These are phyloP conservation scores for Fusarium penzigii DNA, from an alignment of 2,329 filamentous ascomycete species.

Conservation along the genomic window DNA sequence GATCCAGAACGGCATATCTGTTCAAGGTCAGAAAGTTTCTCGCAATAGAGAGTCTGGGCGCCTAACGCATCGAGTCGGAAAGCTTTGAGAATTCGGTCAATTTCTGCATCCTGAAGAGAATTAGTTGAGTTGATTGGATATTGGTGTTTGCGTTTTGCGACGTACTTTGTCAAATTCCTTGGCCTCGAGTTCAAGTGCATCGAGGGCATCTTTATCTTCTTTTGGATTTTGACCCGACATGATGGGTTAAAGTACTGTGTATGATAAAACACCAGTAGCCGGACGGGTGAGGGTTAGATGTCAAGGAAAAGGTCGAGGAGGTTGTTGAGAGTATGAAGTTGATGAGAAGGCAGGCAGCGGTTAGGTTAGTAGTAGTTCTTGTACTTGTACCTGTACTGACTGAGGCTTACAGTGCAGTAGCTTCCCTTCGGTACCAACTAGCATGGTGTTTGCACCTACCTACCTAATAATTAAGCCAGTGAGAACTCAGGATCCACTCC, in stretches of 20 bases:
- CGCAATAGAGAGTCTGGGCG: not conserved
- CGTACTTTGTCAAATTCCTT: conserved; percentile 88
- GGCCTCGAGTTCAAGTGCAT: conserved; percentile 78
- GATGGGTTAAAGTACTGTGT: conserved; percentile 1
- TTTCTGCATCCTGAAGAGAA: conserved; percentile 76
- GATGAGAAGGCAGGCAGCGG: not conserved
- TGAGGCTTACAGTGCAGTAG: not conserved
- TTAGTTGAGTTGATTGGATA: conserved; percentile 19
- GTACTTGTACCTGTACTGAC: not conserved
- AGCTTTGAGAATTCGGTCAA: conserved; percentile 87
- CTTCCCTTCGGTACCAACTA: too few species aligned
- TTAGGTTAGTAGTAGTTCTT: not conserved
- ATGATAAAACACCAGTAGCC: not conserved
- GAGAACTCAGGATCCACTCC: not conserved
- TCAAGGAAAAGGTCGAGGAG: too few species aligned
- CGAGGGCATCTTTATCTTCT: conserved; percentile 74
- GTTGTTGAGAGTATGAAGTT: not conserved
- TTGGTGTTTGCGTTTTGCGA: conserved; percentile 18
- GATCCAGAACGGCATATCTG: conserved; percentile 90
- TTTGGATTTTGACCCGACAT: conserved; percentile 43
- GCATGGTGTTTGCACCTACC: too few species aligned
- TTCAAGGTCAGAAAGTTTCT: conserved; percentile 3
- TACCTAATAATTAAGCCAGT: not conserved
- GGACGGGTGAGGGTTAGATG: too few species aligned
- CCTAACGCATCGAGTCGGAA: conserved; percentile 70